Evolutionary conservation across 257 asterid genomes (phyloP), one percentile per base, ranked within the genome.

Genomic region (Phtheirospermum japonicum): DNA sequence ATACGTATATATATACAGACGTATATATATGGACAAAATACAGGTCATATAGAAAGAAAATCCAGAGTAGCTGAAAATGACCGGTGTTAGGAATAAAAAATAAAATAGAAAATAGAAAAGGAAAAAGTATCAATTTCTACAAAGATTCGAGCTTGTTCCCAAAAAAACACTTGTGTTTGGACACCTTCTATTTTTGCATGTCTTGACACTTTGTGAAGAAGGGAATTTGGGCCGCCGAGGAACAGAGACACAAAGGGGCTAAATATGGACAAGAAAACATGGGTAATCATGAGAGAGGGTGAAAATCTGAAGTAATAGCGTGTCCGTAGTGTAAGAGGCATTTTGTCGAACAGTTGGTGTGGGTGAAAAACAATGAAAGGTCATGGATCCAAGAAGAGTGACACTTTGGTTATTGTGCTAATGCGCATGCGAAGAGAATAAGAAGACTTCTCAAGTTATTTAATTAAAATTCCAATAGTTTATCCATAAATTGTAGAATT

Each of bases 331-430:
- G 51, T 7, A 39, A 59, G 79, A 61, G 71, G 83, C 85, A 37
- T 82, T 79, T 76, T 73, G 84, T 81, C 87, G 81, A 85, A 74
- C 80, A 67, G 70, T n/a, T 73, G 75, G 77, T 57, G 80, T 12
- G 76, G 13, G 60, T 56, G 46, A 46, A 69, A 37, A 56, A 6
- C 53, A 17, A 1, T 2, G 18, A 20, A 61, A 31, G 31, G 69
- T 30, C 53, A 51, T 59, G 55, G 63, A 68, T 66, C 64, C 76
- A 61, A 73, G 73, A 63, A 20, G 68, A 46, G 68, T 30, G 68
- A 34, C 70, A 64, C 69, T 49, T 73, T 31, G 77, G 71, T 59
- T 50, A 7, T 58, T 59, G 77, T 13, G 69, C 51, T 20, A 32
- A n/a, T 30, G 56, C 61, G 66, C 65, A 26, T 57, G 66, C 66